Evolutionary conservation across 2,329 filamentous ascomycete species (phyloP).

Genomic region (Escovopsis sp.): DNA sequence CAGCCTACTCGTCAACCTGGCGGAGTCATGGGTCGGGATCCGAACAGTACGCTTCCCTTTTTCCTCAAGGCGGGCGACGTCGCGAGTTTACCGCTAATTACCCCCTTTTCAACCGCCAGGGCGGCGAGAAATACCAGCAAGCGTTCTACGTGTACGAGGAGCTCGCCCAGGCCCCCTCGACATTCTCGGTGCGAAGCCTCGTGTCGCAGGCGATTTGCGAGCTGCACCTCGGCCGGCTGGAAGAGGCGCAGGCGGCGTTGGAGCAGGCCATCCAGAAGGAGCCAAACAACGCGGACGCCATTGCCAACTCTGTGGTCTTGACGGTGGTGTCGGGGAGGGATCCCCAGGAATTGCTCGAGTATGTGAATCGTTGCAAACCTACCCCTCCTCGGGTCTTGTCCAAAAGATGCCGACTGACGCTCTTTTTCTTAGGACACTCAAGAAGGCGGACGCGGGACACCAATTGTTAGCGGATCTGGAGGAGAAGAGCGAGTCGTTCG

Average conservation of each 20-base stretch:
- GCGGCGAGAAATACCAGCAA: constrained; percentile 90
- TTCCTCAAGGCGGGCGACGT: too few relatives aligned
- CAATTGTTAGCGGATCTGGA: constrained; percentile 57
- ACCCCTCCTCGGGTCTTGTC: not conserved
- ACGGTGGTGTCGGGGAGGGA: constrained; percentile 65
- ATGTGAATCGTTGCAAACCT: constrained; percentile 17
- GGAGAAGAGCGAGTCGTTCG: constrained; percentile 79
- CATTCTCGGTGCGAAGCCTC: constrained; percentile 59
- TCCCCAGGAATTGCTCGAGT: constrained; percentile 45
- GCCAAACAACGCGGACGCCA: constrained; percentile 53
- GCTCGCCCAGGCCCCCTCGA: constrained; percentile 73
- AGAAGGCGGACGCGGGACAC: constrained; percentile 51
- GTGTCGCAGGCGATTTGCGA: constrained; percentile 85
- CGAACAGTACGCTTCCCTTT: constrained; percentile 45
- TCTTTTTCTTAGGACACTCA: constrained; percentile 32
- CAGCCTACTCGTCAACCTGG: constrained; percentile 81
- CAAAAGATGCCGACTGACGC: not conserved
- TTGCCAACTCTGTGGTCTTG: constrained; percentile 74
- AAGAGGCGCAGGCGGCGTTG: constrained; percentile 78
- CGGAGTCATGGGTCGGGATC: constrained; percentile 88
- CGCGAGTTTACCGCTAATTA: too few relatives aligned
- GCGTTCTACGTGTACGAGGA: constrained; percentile 98
- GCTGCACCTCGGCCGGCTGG: constrained; percentile 72
- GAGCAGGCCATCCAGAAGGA: constrained; percentile 67
- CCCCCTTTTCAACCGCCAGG: constrained; percentile 31